Evolutionary conservation across 148 eudicot species (phyloP), one percentile per base, ranked within the genome.

Genomic region (Rhododendron mucronatum): DNA sequence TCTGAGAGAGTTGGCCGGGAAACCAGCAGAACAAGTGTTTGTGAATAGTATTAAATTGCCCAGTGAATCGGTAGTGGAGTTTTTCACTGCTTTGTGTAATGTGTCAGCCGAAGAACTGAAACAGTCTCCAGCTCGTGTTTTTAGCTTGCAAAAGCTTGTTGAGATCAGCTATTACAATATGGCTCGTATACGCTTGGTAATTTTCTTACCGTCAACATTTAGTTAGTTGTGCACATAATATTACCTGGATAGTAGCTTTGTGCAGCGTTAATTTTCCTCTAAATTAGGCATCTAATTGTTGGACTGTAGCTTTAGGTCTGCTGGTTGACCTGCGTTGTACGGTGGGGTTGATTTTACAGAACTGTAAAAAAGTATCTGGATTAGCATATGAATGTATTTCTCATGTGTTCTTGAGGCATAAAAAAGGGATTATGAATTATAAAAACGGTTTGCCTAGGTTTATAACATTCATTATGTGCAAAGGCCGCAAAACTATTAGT

Each of bases 131-230:
- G 95, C 99, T 86, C 98, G 98, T 87, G 99, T 97, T 87, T 97
- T 93, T 88, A 97, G 99, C 93, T 85, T 97, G 90, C 98, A 97
- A 80, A 97, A 97, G 86, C 98, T 97, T 93, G 99, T 97, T 84
- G 99, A 97, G 87, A 97, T 95, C 79, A 97, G 99, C 92, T 97
- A 97, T 87, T 97, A 95, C 91, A 97, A 97, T 89, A 97, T 95
- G 98, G 98, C 98, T 48, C 99, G 99, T 84, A 97, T 97, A 86
- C 95, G 99, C 59, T 90, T 97, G 99, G 99, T 95, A 97, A 91
- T 89, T 76, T 86, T 85, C 87, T 90, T 78, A 57, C 84, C 48
- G 55, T 55, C 37, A 30, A 50, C 61, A 61, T 71, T 37, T 71
- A 82, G 10, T 50, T 83, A 28, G 26, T 30, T 81, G 71, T 57